Evolutionary conservation across 1,284 basidiomycete genomes (phyloP).

Genomic region (Trametes pubescens): DNA sequence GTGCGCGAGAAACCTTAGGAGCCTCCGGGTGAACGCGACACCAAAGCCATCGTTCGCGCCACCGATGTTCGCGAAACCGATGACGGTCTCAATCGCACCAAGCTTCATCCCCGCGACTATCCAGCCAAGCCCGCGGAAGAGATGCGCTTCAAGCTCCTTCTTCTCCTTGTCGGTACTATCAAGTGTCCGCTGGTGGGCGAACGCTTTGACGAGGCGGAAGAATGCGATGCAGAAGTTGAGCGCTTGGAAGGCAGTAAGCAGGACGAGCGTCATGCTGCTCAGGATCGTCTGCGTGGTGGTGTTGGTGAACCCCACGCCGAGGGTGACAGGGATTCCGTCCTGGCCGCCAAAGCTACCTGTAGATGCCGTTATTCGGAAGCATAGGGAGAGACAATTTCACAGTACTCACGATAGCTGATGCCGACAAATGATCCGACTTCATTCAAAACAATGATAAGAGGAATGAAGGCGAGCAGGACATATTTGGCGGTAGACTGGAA

Average conservation of each 20-base stretch:
- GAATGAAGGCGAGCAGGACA: slow-evolving; percentile 60
- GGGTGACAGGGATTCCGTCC: slow-evolving; percentile 29
- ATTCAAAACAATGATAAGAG: slow-evolving; percentile 60
- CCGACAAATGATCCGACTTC: slow-evolving; percentile 72
- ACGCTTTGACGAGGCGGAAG: slow-evolving; percentile 59
- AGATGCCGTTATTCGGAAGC: not conserved
- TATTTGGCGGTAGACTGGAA: slow-evolving; percentile 55
- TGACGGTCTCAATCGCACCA: slow-evolving; percentile 66
- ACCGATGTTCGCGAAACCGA: slow-evolving; percentile 59
- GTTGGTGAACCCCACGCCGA: slow-evolving; percentile 54
- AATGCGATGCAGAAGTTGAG: slow-evolving; percentile 64
- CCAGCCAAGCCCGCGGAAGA: slow-evolving; percentile 70
- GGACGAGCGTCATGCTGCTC: slow-evolving; percentile 62
- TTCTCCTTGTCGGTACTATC: slow-evolving; percentile 46
- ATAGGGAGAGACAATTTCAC: not conserved
- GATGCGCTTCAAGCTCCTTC: slow-evolving; percentile 54
- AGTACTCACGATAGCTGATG: slow-evolving; percentile 59
- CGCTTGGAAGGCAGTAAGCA: slow-evolving; percentile 65
- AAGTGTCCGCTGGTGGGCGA: slow-evolving; percentile 60
- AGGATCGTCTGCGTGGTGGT: slow-evolving; percentile 57
- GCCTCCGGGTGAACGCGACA: slow-evolving; percentile 59
- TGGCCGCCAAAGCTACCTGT: slow-evolving; percentile 25
- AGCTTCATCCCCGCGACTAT: slow-evolving; percentile 64
- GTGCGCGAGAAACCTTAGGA: slow-evolving; percentile 63
- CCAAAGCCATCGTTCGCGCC: slow-evolving; percentile 53